Conservation (phyloP, 2,329 filamentous ascomycete species). For the Epichloe festucae region DNA sequence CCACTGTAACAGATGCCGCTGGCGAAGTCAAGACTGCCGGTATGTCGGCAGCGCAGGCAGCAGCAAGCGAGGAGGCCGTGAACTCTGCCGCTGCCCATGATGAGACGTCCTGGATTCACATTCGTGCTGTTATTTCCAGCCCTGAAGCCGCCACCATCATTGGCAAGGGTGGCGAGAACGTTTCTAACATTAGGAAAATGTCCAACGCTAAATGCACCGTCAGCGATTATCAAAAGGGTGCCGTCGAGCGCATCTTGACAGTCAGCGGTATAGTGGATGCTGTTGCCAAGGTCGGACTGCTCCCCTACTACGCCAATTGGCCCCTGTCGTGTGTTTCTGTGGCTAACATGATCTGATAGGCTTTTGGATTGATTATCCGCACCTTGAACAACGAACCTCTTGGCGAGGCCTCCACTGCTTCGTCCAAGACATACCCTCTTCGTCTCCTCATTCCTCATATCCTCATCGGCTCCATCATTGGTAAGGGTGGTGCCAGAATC, state of each 20-base stretch:
- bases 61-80: constrained; percentile 17
- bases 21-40: constrained; percentile 16
- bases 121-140: constrained; percentile 93
- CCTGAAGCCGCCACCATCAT: constrained; percentile 96
- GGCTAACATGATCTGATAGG: constrained; percentile 37
- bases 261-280: constrained; percentile 95
- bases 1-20: constrained; percentile 18
- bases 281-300: constrained; percentile 67
- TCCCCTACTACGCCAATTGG: background rate
- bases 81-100: constrained; percentile 54
- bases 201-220: constrained; percentile 98
- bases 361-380: constrained; percentile 94
- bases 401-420: constrained; percentile 72
- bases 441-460: constrained; percentile 93
- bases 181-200: constrained; percentile 88
- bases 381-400: constrained; percentile 96
- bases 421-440: constrained; percentile 94
- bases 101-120: constrained; percentile 92
- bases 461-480: constrained; percentile 96
- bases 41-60: constrained; percentile 12
- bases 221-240: constrained; percentile 93
- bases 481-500: constrained; percentile 89
- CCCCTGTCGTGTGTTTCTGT: background rate
- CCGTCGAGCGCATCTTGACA: constrained; percentile 92
- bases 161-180: constrained; percentile 96